These are phyloP conservation scores for Umbelopsis sp. DNA, from an alignment of 192 early-diverging fungal species.

Conservation along the genomic window DNA sequence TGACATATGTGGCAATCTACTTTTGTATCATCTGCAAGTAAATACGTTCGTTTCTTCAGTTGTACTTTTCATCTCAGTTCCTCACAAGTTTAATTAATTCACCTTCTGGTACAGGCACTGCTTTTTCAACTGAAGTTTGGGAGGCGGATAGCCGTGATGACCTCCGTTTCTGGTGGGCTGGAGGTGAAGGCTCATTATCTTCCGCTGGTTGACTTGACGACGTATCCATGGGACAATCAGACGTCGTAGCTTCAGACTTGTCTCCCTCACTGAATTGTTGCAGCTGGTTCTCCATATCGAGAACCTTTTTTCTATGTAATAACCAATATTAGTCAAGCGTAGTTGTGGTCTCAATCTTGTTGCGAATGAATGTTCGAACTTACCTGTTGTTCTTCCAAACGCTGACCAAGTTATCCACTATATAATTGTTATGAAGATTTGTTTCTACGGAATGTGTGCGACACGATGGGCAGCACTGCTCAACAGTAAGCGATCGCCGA, in stretches of 20 bases:
- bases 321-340: background rate
- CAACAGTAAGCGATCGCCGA: slow-evolving; percentile 58
- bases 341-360: background rate
- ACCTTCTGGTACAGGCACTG: background rate
- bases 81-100: background rate
- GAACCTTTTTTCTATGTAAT: background rate
- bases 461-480: slow-evolving; percentile 70
- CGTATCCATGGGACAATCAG: slow-evolving; percentile 4
- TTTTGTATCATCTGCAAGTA: background rate
- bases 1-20: slow-evolving; percentile 45
- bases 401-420: slow-evolving; percentile 26
- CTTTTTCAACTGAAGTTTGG: background rate
- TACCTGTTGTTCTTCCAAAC: slow-evolving; percentile 36
- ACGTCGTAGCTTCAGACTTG: background rate
- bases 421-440: slow-evolving; percentile 32
- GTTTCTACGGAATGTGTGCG: slow-evolving; percentile 35
- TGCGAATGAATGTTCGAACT: background rate
- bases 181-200: background rate
- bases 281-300: background rate
- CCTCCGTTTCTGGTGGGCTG: background rate
- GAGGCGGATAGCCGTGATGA: background rate
- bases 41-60: background rate
- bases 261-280: background rate
- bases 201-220: background rate
- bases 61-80: background rate